Evolutionary conservation across 2,329 filamentous ascomycete genomes (phyloP), one percentile per base, ranked within the genome.

Genomic region (Ascosphaera apis): DNA sequence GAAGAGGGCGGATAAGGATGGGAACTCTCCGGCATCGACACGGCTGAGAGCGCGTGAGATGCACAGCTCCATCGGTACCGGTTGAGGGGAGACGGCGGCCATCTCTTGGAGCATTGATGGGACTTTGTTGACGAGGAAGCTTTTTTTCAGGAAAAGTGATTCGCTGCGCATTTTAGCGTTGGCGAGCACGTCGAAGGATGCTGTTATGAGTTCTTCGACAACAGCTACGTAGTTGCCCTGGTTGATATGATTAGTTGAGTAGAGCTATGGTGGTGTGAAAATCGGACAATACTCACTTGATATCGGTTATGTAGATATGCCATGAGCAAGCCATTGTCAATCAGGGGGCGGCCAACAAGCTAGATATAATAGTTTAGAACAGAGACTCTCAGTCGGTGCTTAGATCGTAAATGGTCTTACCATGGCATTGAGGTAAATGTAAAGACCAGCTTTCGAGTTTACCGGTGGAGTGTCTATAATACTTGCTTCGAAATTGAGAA

Each of bases 151-250:
- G 39, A 83, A 75, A 38, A 80, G 66, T 6, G 67, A 59, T 46
- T 76, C 69, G 33, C 63, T 67, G 27, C 78, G 70, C 44, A 88
- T 80, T 42, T 86, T 78, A 3, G 78, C 77, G 47, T 91, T 91
- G 25, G 83, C 79, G 12, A 98, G 62, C 3, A 91, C 67, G 46
- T 95, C 84, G 48, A 98, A 95, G 0, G 83, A 75, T 1, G 83
- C 81, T 7, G 86, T 67, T 31, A 95, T 77, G 2, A 95, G 63
- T 46, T 93, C 83, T 37, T 82, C 71, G 0, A 79, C 72, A 32
- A 82, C 72, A 9, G 69, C 66, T 52, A 86, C 77, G 31, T 78
- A 66, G 46, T 92, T 78, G 28, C 76, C 77, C 67, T 83, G 27
- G 37, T 3, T 2, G 12, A 16, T 35, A 5, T 46, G 15, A 41